Evolutionary conservation across 768 basidiomycete genomes (phyloP), one percentile per base, ranked within the genome.

Genomic region (Suillus tomentosus): DNA sequence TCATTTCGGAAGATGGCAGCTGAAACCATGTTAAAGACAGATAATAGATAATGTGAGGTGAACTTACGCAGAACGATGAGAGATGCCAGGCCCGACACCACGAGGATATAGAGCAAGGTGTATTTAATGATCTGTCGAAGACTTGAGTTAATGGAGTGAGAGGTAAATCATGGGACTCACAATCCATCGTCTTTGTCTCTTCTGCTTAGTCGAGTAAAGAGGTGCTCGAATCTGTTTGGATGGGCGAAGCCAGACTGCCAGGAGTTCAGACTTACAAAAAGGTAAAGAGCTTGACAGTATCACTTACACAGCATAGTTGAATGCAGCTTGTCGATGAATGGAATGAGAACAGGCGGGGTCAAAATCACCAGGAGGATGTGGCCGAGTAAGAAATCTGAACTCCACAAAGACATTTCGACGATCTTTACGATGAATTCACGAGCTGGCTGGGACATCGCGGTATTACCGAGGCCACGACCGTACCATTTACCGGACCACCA

Each of bases 401-500:
- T 90, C 92, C 96, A 99, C 17, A 99, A 80, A 31, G 93, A 93
- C 90, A 99, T 92, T 79, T 99, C 96, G 67, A 99, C 94, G 64
- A 96, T 93, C 84, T 99, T 99, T 79, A 99, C 96, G 63, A 99
- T 86, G 73, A 92, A 97, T 82, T 99, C 97, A 74, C 97, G 90
- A 63, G 94, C 95, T 39, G 96, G 95, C 74, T 99, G 97, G 37
- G 94, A 95, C 74, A 96, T 88, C 43, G 92, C 94, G 40, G 92
- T 91, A n/a, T 84, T 84, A 15, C 96, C 96, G 22, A 99, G 82
- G 36, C 94, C 93, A 64, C 95, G 85, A 55, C 96, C 95, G 73
- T 96, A 96, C 97, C 97, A 98, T 81, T 92, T 90, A 66, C 95
- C 96, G 19, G 96, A 95, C 97, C 97, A 99, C 96, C 96, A 99